Base-by-base conservation (phyloP, 176 grass and related monocot genomes). In the Dendrocalamus sinicus region DNA sequence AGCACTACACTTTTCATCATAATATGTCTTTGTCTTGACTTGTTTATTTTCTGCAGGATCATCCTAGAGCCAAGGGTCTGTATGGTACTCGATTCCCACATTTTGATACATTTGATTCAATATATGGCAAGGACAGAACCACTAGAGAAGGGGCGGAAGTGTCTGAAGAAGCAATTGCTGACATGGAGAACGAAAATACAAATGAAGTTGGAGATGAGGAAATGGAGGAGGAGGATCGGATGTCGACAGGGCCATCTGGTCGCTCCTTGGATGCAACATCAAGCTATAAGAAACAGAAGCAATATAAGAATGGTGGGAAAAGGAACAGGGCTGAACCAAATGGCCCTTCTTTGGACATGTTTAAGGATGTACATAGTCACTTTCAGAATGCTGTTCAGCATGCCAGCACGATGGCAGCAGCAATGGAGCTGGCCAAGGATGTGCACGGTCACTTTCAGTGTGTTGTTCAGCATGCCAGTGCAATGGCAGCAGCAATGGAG, bases 381-480 rank as follows among this genome's bases (percentile, higher is more conserved):
- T 90, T 73, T 67, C 79, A 83, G 80, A 46, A 11, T 62, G 39
- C 67, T 4, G 30, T 72, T 23, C 73, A 86, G 67, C 47, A 86
- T 67, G 84, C 48, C 28, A 57, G 30, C 47, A 51, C 73, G 1
- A 86, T 90, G 89, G 73, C 15, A 0, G 59, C 75, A 39, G 84
- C 89, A 43, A 83, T 90, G 73, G 89, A 86, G 73, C 48, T 86
- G 67, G 73, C 83, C 73, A 90, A 86, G 67, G 84, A 90, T 73
- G 79, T 79, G 0, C 66, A 83, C 50, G 10, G 39, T 79, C 84
- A 83, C 67, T 90, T 90, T 17, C 47, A 73, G 69, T 67, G 73
- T 28, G 73, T 83, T 4, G 58, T 87, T 78, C 79, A 90, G 47
- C 79, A 78, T 79, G 89, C 58, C 30, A 41, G 59, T 12, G 74